phyloP scores from a whole-genome alignment of 164 flowering plant genomes.

The Vitis vinifera region ASM3070453v1 NC_081809.1:18685501-18686000 shows the following conservation, averaged over 20 bases:
- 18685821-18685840: constrained; percentile 38
- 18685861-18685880: constrained; percentile 45
- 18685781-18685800: constrained; percentile 49
- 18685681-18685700: not conserved
- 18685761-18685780: constrained; percentile 56
- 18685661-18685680: not conserved
- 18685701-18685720: constrained; percentile 6
- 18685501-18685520: constrained; percentile 30
- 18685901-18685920: constrained; percentile 44
- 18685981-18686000: constrained; percentile 47
- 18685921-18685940: constrained; percentile 46
- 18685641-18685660: not conserved
- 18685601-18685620: constrained; percentile 44
- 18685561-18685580: constrained; percentile 56
- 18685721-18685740: constrained; percentile 48
- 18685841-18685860: constrained; percentile 57
- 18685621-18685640: constrained; percentile 49
- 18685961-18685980: constrained; percentile 57
- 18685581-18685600: constrained; percentile 47
- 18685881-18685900: constrained; percentile 48
- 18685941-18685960: constrained; percentile 61
- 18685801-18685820: constrained; percentile 42
- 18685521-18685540: constrained; percentile 32
- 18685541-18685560: constrained; percentile 54
- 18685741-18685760: constrained; percentile 41